Percentiles rank a stretch among this genome's conserved stretches.
Evolutionary conservation across 179 eudicot species (phyloP).

Genomic region (Spergularia azorica): DNA sequence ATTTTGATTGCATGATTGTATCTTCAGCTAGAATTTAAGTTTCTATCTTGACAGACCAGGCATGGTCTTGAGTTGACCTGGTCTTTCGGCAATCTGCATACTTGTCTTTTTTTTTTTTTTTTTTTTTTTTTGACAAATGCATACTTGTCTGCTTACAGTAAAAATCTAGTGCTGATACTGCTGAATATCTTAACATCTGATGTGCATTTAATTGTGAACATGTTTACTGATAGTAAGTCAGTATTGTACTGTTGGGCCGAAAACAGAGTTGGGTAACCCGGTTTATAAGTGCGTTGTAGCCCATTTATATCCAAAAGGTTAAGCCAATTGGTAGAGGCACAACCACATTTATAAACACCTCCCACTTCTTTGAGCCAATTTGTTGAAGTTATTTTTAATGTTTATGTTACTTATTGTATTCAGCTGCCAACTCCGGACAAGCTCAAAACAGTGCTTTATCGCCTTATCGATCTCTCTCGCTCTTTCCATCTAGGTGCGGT

Average conservation of each 20-base stretch:
- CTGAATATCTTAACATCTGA: neutral
- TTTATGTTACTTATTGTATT: neutral
- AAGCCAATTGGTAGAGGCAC: too few species aligned
- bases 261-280: constrained; percentile 61
- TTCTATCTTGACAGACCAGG: neutral
- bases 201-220: neutral
- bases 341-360: too few species aligned
- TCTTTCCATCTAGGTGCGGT: too few species aligned
- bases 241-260: constrained; percentile 64
- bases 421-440: constrained; percentile 83
- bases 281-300: too few species aligned
- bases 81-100: neutral
- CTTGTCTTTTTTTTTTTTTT: too few species aligned
- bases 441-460: constrained; percentile 80
- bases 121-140: too few species aligned
- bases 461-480: neutral
- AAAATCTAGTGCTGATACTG: neutral
- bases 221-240: neutral
- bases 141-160: neutral
- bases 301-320: too few species aligned
- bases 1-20: too few species aligned
- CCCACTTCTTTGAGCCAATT: constrained; percentile 42
- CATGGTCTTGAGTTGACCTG: neutral
- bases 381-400: neutral
- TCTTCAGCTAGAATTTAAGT: neutral